Conservation (phyloP, 495 filamentous ascomycete species). For the Letharia columbiana region DNA sequence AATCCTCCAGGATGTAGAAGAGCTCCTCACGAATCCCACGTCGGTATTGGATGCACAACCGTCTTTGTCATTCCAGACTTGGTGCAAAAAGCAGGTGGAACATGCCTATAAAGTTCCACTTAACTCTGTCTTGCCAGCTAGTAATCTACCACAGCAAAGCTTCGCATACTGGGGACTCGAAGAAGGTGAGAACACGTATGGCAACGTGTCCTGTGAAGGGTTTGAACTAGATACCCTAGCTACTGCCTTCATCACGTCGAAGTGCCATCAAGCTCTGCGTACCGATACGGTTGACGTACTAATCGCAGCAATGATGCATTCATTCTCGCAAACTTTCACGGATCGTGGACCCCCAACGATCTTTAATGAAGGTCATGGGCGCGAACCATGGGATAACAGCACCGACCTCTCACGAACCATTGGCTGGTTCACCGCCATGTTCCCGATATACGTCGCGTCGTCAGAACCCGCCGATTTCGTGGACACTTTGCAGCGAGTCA, state of each 20-base stretch:
- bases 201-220: slow-evolving; percentile 38
- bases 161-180: slow-evolving; percentile 45
- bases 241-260: slow-evolving; percentile 37
- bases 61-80: slow-evolving; percentile 55
- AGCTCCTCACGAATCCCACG: slow-evolving; percentile 44
- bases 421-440: slow-evolving; percentile 55
- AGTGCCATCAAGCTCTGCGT: slow-evolving; percentile 38
- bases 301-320: slow-evolving; percentile 42
- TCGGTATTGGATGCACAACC: slow-evolving; percentile 28
- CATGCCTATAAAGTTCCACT: slow-evolving; percentile 28
- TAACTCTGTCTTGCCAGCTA: slow-evolving; percentile 28
- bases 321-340: slow-evolving; percentile 41
- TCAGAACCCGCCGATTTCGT: slow-evolving; percentile 29
- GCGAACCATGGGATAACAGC: slow-evolving; percentile 42
- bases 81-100: slow-evolving; percentile 44
- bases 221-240: slow-evolving; percentile 41
- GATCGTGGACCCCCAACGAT: slow-evolving; percentile 49
- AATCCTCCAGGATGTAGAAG: slow-evolving; percentile 58
- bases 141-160: slow-evolving; percentile 28
- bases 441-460: slow-evolving; percentile 36
- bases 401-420: slow-evolving; percentile 52
- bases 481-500: slow-evolving; percentile 37
- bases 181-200: slow-evolving; percentile 40
- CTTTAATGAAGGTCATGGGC: slow-evolving; percentile 48
- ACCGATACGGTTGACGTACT: slow-evolving; percentile 50